These are phyloP conservation scores for Neopestalotiopsis sp. DNA, from an alignment of 2,329 filamentous ascomycete species.

Conservation along the genomic window DNA sequence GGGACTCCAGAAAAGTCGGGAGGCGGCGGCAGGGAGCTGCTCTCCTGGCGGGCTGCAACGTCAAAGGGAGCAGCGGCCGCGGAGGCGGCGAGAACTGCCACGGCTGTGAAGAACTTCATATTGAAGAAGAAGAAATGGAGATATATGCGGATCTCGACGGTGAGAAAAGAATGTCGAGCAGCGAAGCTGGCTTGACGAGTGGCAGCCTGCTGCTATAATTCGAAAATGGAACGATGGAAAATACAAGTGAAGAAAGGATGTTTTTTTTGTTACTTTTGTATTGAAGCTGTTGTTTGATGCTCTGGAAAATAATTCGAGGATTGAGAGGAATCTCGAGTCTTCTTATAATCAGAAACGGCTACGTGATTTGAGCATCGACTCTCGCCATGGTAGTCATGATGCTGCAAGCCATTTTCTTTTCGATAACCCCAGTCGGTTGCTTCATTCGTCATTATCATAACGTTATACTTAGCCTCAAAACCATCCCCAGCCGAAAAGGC, in stretches of 20 bases:
- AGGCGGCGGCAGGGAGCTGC: background rate
- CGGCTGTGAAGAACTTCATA: conserved; percentile 11
- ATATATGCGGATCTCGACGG: background rate
- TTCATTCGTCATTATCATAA: conserved; percentile 14
- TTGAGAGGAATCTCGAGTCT: background rate
- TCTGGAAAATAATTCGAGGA: conserved; percentile 3
- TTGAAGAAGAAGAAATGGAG: background rate
- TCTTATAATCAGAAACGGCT: conserved; percentile 7
- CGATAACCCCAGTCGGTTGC: background rate
- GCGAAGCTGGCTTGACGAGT: background rate
- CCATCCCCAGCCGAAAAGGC: background rate
- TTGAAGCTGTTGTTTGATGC: background rate
- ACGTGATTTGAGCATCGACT: background rate
- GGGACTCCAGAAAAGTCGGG: conserved; percentile 4
- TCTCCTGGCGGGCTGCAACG: background rate
- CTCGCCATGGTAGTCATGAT: background rate
- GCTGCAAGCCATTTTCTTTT: background rate
- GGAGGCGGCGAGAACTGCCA: background rate
- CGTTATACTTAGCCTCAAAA: conserved; percentile 10
- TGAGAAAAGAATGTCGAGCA: conserved; percentile 2
- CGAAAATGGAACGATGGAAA: conserved; percentile 4
- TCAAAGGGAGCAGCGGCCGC: conserved; percentile 6
- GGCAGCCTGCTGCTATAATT: conserved; percentile 11
- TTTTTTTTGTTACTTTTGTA: background rate
- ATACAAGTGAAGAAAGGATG: background rate